Conservation (phyloP, 768 basidiomycete species). For the Hortiboletus flavorubellus region DNA sequence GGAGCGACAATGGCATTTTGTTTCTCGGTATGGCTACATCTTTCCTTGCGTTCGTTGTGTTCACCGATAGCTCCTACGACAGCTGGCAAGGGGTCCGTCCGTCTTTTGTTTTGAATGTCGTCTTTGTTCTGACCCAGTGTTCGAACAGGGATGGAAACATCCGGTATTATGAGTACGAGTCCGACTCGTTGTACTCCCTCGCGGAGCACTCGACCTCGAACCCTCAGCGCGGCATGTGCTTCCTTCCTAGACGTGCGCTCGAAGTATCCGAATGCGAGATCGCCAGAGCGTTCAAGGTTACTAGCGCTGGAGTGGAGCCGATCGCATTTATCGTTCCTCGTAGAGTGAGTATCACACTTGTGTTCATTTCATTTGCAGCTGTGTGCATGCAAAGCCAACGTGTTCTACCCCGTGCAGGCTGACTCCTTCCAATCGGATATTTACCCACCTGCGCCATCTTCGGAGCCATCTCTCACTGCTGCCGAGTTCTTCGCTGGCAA, state of each 20-base stretch:
- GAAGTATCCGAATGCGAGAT: constrained; percentile 93
- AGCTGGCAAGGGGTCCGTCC: constrained; percentile 83
- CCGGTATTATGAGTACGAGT: constrained; percentile 95
- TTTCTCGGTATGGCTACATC: constrained; percentile 59
- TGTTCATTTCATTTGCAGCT: background rate
- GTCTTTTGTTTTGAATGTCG: constrained; percentile 12
- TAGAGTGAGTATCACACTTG: constrained; percentile 49
- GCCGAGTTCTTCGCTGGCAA: constrained; percentile 89
- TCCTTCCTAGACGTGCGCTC: constrained; percentile 89
- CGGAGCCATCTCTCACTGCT: constrained; percentile 75
- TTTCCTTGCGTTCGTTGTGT: background rate
- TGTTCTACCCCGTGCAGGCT: constrained; percentile 43
- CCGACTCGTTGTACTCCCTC: constrained; percentile 71
- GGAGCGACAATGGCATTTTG: constrained; percentile 88
- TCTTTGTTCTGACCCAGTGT: constrained; percentile 1
- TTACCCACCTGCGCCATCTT: constrained; percentile 86
- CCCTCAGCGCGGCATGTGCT: constrained; percentile 96
- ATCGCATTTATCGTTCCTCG: constrained; percentile 95
- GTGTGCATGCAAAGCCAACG: background rate
- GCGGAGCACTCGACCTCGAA: constrained; percentile 86
- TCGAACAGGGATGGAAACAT: constrained; percentile 85
- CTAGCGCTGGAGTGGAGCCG: constrained; percentile 72
- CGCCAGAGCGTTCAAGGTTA: constrained; percentile 89
- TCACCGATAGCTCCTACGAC: background rate
- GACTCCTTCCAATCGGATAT: constrained; percentile 98